A percentile compares a stretch with the other conserved stretches of the same genome.
These are phyloP conservation scores for Boletus tomentosulus DNA, from an alignment of 768 basidiomycete genomes.

Conservation along the genomic window DNA sequence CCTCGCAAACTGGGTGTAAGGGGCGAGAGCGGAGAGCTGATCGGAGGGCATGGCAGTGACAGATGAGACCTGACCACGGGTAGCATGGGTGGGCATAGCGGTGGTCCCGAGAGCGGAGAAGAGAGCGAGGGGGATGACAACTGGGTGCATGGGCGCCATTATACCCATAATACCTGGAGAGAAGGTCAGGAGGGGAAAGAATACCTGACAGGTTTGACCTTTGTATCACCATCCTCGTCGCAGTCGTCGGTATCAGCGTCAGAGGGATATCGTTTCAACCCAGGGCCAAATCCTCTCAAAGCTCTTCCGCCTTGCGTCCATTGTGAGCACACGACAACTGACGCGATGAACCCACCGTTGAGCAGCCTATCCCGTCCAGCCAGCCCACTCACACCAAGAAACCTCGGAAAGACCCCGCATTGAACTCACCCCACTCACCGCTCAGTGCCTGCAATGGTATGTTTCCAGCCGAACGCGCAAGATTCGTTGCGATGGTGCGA, in stretches of 20 bases:
- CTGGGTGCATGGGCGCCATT: not conserved
- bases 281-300: no score
- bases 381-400: no score
- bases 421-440: constrained; percentile 45
- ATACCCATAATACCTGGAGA: not conserved
- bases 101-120: constrained; percentile 1
- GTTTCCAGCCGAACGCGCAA: constrained; percentile 20
- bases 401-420: no score
- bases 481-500: constrained; percentile 81
- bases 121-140: not conserved
- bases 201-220: not conserved
- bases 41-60: constrained; percentile 26
- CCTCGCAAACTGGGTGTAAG: constrained; percentile 50
- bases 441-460: constrained; percentile 76
- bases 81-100: not conserved
- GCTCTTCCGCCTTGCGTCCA: not conserved
- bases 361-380: no score
- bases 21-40: constrained; percentile 37
- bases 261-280: not conserved
- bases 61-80: not conserved
- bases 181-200: not conserved
- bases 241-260: not conserved
- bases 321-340: not conserved
- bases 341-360: not conserved
- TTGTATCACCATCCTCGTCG: not conserved